Conservation (phyloP, 169 alveolate species). For the Plasmodium ovale region DNA sequence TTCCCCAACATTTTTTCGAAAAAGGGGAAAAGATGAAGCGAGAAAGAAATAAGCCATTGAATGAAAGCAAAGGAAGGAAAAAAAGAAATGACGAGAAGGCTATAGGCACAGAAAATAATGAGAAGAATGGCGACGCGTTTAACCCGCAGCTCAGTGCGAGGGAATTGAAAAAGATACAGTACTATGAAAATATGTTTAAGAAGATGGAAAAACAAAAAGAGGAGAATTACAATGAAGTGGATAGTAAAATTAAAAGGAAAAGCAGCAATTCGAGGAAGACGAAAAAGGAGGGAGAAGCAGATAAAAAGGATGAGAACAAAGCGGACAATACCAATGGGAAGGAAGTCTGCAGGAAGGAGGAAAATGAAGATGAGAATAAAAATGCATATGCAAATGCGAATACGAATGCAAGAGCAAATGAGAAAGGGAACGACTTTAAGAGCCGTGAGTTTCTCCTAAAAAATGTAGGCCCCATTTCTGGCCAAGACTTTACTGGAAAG, state of each 20-base stretch:
- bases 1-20: background rate
- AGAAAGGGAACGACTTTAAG: background rate
- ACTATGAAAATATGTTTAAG: constrained; percentile 85
- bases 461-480: background rate
- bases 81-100: constrained; percentile 16
- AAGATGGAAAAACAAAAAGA: constrained; percentile 76
- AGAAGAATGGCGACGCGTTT: constrained; percentile 28
- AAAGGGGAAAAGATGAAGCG: constrained; percentile 6
- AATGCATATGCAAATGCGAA: background rate
- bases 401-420: background rate
- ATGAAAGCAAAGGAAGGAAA: constrained; percentile 23
- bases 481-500: background rate
- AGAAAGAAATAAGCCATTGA: background rate
- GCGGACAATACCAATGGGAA: too few relatives aligned
- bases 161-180: constrained; percentile 82
- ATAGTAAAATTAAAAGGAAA: constrained; percentile 11
- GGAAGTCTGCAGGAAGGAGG: too few relatives aligned
- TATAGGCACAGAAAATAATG: constrained; percentile 3
- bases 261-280: background rate
- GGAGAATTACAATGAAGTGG: constrained; percentile 30
- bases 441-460: background rate
- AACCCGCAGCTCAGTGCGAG: constrained; percentile 83
- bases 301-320: background rate
- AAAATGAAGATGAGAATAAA: background rate
- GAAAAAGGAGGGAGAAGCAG: constrained; percentile 1